Conservation (phyloP, 2,329 filamentous ascomycete species). For the Neofusicoccum cordaticola region DNA sequence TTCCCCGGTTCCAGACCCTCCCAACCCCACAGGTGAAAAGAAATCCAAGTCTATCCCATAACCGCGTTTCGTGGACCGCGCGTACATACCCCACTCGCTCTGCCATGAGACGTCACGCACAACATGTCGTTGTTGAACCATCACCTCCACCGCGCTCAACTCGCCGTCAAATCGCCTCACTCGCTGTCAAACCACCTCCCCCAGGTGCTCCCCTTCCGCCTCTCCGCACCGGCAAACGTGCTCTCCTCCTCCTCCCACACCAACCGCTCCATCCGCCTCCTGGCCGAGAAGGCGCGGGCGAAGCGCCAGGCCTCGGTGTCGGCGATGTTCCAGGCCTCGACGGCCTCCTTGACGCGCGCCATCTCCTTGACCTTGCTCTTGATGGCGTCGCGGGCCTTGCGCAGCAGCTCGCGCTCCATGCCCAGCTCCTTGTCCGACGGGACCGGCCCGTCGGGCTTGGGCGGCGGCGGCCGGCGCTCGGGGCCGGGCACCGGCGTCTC, state of each 20-base stretch:
- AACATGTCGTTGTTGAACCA: too few species aligned
- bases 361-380: conserved; percentile 34
- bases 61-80: not conserved
- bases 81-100: not conserved
- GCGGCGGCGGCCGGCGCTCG: conserved; percentile 50
- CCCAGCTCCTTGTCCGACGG: conserved; percentile 53
- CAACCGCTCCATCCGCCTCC: conserved; percentile 60
- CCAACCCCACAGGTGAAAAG: not conserved
- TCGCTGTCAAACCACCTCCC: conserved; percentile 32
- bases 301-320: conserved; percentile 79
- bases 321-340: conserved; percentile 57
- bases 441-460: conserved; percentile 49
- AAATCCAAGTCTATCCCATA: not conserved
- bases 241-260: conserved; percentile 70
- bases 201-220: conserved; percentile 37
- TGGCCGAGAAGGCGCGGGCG: conserved; percentile 63
- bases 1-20: not conserved
- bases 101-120: too few species aligned
- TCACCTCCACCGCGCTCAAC: too few species aligned
- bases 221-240: conserved; percentile 62
- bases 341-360: conserved; percentile 39
- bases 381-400: conserved; percentile 46
- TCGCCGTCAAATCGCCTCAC: not conserved
- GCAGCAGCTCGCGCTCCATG: conserved; percentile 57
- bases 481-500: conserved; percentile 59